Conservation (phyloP, 306 rosid genomes). For the Vicia faba region DNA sequence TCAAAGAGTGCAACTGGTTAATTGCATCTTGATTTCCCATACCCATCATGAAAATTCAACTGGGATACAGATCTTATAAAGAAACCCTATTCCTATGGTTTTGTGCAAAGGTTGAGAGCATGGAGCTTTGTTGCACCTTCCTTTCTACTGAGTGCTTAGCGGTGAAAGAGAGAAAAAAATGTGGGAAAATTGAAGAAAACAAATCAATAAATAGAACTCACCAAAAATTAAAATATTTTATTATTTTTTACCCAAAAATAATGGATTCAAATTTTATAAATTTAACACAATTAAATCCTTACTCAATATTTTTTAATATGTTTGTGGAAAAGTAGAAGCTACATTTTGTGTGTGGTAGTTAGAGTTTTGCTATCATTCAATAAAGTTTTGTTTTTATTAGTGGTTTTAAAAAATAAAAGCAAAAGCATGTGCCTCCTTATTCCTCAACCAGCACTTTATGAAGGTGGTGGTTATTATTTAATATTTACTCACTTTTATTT, state of each 20-base stretch:
- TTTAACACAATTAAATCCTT: no score
- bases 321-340: constrained; percentile 3
- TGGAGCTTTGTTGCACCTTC: constrained; percentile 1
- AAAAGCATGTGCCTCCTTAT: constrained; percentile 6
- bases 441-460: background rate
- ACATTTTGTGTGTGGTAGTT: background rate
- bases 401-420: background rate
- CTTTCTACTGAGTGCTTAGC: background rate
- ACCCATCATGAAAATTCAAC: constrained; percentile 55
- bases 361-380: background rate
- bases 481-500: background rate
- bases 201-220: no score
- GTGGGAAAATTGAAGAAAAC: background rate
- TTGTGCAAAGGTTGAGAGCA: background rate
- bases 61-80: constrained; percentile 28
- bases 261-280: no score
- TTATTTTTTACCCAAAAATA: no score
- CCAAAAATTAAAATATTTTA: no score
- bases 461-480: background rate
- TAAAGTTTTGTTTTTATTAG: background rate
- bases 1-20: constrained; percentile 62
- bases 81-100: background rate
- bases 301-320: background rate
- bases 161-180: background rate
- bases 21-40: constrained; percentile 68